Base-by-base conservation (phyloP, 192 early-diverging fungal species). In the Coemansia sp. region DNA sequence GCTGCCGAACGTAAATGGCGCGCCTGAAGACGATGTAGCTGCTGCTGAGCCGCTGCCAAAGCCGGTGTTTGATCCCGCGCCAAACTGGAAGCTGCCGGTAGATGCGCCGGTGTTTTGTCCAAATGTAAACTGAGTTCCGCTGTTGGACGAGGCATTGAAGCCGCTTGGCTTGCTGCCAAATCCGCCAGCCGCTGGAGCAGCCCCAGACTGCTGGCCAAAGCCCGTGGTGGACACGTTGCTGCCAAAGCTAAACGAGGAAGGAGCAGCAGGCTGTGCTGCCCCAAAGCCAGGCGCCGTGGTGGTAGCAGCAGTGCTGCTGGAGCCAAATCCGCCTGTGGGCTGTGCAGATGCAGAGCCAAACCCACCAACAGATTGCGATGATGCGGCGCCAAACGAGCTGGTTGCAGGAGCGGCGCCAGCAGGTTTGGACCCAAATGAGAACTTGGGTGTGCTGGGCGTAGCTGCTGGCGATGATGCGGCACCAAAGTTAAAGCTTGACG, bases 401-500 rank as follows among this genome's bases (percentile, higher is more conserved):
- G 31, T 56, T 18, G 47, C 34, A 11, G 12, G 40, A 32, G 39
- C 26, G 20, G 42, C 32, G 5, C 48, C 41, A 5, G 45, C 15
- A 6, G 66, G 52, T 34, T 75, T 63, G 43, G 17, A 44, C 21
- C 60, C 60, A 52, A 69, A 69, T 11, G 14, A 43, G 32, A 69
- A 67, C 10, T 39, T 41, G 11, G 61, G 31, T 5, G 71, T 60
- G 40, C 48, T 37, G 18, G 68, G 60, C 12, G 67, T 68, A 8
- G 45, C 66, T 2, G 57, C 62, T 6, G 57, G 55, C 30, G 71
- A 69, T 11, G 61, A 64, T 0, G 71, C 54, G 7, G 31, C 53
- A 4, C 57, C 64, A 64, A 75, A 75, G 32, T 51, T 60, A 36
- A 74, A 59, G 32, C 48, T 58, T 14, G 63, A 66, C 18, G 71